Evolutionary conservation across 768 basidiomycete species (phyloP).

Genomic region (Amanita rimosa): DNA sequence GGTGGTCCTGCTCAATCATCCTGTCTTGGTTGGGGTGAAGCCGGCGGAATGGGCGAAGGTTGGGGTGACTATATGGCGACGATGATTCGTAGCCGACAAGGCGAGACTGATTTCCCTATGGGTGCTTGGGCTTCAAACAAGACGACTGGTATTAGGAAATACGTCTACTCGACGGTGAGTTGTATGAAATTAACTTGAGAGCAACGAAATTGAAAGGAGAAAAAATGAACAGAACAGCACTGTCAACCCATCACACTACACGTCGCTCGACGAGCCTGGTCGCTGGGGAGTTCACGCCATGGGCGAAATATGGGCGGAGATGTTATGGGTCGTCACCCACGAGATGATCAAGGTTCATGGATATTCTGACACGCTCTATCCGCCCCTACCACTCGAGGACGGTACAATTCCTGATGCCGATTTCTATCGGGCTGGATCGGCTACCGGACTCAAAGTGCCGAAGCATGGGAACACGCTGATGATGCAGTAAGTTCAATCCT

Average conservation of each 20-base stretch:
- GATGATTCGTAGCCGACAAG: constrained; percentile 63
- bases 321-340: constrained; percentile 74
- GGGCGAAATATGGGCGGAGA: constrained; percentile 93
- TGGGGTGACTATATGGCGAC: constrained; percentile 95
- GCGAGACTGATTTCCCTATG: constrained; percentile 79
- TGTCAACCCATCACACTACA: constrained; percentile 86
- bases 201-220: too few relatives aligned
- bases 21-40: constrained; percentile 92
- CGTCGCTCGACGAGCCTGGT: constrained; percentile 86
- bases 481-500: constrained; percentile 37
- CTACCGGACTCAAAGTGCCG: constrained; percentile 51
- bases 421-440: constrained; percentile 48
- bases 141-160: constrained; percentile 74
- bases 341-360: constrained; percentile 74
- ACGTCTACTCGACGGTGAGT: constrained; percentile 53
- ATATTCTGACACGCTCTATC: constrained; percentile 70
- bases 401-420: constrained; percentile 57
- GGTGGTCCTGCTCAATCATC: constrained; percentile 90
- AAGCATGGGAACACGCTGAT: constrained; percentile 86
- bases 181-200: too few relatives aligned
- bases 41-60: constrained; percentile 96
- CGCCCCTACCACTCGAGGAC: constrained; percentile 54
- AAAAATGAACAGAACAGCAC: constrained; percentile 8
- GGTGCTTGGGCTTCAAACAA: constrained; percentile 91
- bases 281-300: constrained; percentile 93